These are phyloP conservation scores for Cantharellus anzutake DNA, from an alignment of 768 basidiomycete genomes.

Conservation along the genomic window DNA sequence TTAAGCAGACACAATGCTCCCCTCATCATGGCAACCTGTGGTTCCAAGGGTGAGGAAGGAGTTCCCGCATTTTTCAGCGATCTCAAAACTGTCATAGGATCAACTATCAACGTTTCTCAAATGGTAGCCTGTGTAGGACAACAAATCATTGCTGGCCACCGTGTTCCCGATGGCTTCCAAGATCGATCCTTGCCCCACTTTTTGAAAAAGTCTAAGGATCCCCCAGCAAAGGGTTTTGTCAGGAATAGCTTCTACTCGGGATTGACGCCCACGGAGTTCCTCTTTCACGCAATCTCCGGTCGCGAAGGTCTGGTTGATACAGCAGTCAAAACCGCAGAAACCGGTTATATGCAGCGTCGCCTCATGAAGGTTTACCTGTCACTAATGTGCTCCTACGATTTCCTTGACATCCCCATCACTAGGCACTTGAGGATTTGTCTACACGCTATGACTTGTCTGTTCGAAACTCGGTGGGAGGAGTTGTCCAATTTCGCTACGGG, in stretches of 20 bases:
- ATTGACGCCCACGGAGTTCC: constrained; percentile 80
- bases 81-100: constrained; percentile 36
- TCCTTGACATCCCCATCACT: background rate
- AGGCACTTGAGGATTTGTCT: constrained; percentile 69
- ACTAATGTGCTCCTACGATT: background rate
- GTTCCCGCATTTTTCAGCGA: background rate
- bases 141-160: constrained; percentile 94
- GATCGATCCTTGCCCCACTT: constrained; percentile 98
- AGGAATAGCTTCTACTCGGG: constrained; percentile 94
- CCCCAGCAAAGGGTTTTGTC: constrained; percentile 86
- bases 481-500: constrained; percentile 94
- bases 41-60: constrained; percentile 63
- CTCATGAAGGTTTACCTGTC: constrained; percentile 55
- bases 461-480: constrained; percentile 80
- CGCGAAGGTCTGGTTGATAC: constrained; percentile 98
- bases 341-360: constrained; percentile 98
- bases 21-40: constrained; percentile 96
- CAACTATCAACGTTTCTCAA: constrained; percentile 97
- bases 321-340: constrained; percentile 98
- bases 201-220: constrained; percentile 75
- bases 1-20: constrained; percentile 95
- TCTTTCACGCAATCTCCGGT: constrained; percentile 98
- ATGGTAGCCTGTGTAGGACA: constrained; percentile 99
- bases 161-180: constrained; percentile 97
- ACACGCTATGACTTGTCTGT: constrained; percentile 94